Percentiles rank a stretch among this genome's conserved stretches.
Conservation (phyloP, 345 rosid genomes). For the Psidium friedrichsthalianum region DNA sequence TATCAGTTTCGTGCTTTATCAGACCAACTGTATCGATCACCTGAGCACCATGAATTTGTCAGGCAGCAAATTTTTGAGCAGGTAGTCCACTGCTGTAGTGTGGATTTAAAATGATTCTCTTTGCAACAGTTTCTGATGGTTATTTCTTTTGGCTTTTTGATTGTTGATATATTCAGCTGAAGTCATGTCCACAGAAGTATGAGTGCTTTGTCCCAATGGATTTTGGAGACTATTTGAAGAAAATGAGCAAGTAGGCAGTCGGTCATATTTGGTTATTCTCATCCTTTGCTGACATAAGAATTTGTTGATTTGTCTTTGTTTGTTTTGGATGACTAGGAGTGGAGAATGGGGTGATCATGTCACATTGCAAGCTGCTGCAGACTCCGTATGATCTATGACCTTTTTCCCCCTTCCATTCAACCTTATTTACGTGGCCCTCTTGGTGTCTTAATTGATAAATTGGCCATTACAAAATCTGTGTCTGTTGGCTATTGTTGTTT, state of each 20-base stretch:
- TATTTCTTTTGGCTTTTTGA: not conserved
- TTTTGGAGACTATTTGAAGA: slow-evolving; percentile 45
- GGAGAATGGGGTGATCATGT: slow-evolving; percentile 77
- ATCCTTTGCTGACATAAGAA: not conserved
- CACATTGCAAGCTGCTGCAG: slow-evolving; percentile 5
- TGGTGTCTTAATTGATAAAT: not conserved
- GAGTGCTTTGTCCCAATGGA: slow-evolving; percentile 49
- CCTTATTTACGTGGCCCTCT: not conserved
- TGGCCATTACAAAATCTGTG: not conserved
- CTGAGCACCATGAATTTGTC: slow-evolving; percentile 56
- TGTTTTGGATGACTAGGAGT: slow-evolving; percentile 13
- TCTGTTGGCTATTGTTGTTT: not conserved
- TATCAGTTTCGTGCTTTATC: slow-evolving; percentile 75
- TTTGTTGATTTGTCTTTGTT: not conserved
- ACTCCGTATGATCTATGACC: slow-evolving; percentile 18
- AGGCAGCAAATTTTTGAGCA: slow-evolving; percentile 62
- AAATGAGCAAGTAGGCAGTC: slow-evolving; percentile 33
- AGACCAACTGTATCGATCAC: slow-evolving; percentile 17
- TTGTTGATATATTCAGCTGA: slow-evolving; percentile 25
- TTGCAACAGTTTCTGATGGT: not conserved
- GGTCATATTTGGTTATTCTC: not conserved
- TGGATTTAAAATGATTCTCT: not conserved
- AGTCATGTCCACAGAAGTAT: slow-evolving; percentile 26
- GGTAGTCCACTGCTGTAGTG: slow-evolving; percentile 21
- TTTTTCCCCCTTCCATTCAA: not conserved